Percentiles rank a stretch among this genome's conserved stretches.
Conservation (phyloP, 1,284 basidiomycete genomes). For the Cryptococcus amylolentus region DNA sequence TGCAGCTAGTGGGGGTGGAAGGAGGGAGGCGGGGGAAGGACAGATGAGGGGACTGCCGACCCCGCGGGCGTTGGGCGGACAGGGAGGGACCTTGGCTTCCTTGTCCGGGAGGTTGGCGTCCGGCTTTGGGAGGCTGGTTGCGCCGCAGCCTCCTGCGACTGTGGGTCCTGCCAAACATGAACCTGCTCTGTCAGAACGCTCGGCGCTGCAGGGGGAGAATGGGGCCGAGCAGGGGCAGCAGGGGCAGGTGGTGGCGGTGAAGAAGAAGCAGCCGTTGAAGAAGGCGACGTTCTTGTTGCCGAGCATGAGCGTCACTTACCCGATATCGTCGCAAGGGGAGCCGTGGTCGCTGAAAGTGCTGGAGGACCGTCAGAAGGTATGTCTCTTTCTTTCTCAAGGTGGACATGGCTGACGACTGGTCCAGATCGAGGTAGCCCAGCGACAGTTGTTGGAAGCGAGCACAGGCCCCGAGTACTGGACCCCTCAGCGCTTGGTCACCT, state of each 20-base stretch:
- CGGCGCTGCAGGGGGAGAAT: neutral
- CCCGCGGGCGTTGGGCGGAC: neutral
- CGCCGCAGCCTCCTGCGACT: neutral
- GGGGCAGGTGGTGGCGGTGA: neutral
- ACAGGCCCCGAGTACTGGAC: slow-evolving; percentile 48
- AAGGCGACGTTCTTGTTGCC: slow-evolving; percentile 81
- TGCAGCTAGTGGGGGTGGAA: neutral
- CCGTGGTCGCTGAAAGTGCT: slow-evolving; percentile 68
- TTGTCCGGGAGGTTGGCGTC: slow-evolving; percentile 12
- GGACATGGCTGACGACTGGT: neutral
- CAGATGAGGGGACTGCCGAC: neutral
- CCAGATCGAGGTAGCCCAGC: slow-evolving; percentile 54
- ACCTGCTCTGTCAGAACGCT: neutral
- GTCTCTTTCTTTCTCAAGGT: slow-evolving; percentile 1
- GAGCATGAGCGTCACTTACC: slow-evolving; percentile 75
- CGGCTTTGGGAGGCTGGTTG: slow-evolving; percentile 17
- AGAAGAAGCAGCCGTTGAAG: slow-evolving; percentile 59
- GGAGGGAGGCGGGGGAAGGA: neutral
- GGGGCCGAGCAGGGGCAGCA: neutral
- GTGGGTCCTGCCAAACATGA: neutral
- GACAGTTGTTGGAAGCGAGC: slow-evolving; percentile 58
- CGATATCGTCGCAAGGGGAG: slow-evolving; percentile 73
- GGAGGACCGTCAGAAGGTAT: slow-evolving; percentile 40
- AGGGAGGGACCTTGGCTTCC: slow-evolving; percentile 10
- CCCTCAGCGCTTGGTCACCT: slow-evolving; percentile 34